A percentile compares a stretch with the other conserved stretches of the same genome.
phyloP scores from a whole-genome alignment of 1,139 yeast species.

The Geotrichum phurueaensis region DNA sequence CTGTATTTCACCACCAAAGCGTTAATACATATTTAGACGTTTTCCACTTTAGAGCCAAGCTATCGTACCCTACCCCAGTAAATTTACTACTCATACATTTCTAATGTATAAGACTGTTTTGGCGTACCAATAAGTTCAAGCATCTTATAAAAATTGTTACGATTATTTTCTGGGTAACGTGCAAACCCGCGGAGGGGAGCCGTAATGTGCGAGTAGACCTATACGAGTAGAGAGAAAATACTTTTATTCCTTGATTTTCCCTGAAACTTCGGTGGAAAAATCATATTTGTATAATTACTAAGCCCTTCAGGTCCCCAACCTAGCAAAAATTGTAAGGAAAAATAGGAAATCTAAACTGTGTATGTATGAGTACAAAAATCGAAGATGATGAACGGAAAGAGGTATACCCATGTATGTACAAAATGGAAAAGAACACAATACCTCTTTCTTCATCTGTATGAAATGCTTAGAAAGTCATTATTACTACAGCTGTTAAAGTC shows the following conservation, averaged over 20 bases:
- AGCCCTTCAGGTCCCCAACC: too few relatives aligned
- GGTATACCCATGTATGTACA: background rate
- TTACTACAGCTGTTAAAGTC: background rate
- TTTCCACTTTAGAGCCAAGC: background rate
- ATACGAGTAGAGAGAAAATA: too few relatives aligned
- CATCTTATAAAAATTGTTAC: background rate
- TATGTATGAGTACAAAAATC: background rate
- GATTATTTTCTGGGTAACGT: too few relatives aligned
- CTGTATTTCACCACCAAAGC: background rate
- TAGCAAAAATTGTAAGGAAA: too few relatives aligned
- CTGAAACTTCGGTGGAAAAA: too few relatives aligned
- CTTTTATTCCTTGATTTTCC: too few relatives aligned
- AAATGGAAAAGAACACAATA: background rate
- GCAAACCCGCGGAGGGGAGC: too few relatives aligned
- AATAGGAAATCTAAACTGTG: background rate
- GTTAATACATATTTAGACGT: background rate
- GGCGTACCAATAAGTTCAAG: background rate
- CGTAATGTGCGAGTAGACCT: too few relatives aligned
- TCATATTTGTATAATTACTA: too few relatives aligned
- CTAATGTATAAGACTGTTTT: background rate
- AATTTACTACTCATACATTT: background rate
- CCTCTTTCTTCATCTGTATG: background rate
- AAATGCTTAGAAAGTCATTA: background rate
- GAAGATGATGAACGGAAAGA: background rate
- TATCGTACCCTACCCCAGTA: background rate